Evolutionary conservation across 176 grass and related monocot species (phyloP).

Genomic region (Avena atlantica): DNA sequence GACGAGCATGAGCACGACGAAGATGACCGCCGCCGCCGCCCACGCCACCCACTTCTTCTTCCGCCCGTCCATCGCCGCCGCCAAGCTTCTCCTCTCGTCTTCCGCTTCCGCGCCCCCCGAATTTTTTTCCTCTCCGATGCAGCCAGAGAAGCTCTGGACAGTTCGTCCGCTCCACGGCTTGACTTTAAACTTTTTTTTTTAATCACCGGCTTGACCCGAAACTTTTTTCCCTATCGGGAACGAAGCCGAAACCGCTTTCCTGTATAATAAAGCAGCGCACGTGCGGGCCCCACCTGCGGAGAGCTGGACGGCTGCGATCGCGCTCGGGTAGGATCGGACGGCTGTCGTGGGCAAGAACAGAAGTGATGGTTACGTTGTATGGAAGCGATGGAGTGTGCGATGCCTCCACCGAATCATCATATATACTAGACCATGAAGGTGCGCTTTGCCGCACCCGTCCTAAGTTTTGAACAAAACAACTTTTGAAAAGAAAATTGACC

Average conservation of each 20-base stretch:
- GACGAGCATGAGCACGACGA: slow-evolving; percentile 88
- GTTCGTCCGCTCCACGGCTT: not conserved
- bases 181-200: too few species aligned
- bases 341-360: not conserved
- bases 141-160: not conserved
- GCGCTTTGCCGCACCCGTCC: too few species aligned
- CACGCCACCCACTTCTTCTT: slow-evolving; percentile 65
- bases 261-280: not conserved
- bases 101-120: too few species aligned
- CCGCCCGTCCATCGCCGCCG: slow-evolving; percentile 44
- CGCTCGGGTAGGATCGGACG: not conserved
- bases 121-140: too few species aligned
- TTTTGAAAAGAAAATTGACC: too few species aligned
- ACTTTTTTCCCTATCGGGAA: not conserved
- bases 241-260: not conserved
- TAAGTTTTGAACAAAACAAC: too few species aligned
- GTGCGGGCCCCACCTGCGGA: not conserved
- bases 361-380: not conserved
- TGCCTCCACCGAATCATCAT: too few species aligned
- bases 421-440: too few species aligned
- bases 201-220: too few species aligned
- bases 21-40: slow-evolving; percentile 64
- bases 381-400: not conserved
- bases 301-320: not conserved
- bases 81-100: not conserved